A percentile compares a stretch with the other conserved stretches of the same genome.
These are phyloP conservation scores for Scheffersomyces segobiensis DNA, from an alignment of 1,139 yeast genomes.

Conservation along the genomic window DNA sequence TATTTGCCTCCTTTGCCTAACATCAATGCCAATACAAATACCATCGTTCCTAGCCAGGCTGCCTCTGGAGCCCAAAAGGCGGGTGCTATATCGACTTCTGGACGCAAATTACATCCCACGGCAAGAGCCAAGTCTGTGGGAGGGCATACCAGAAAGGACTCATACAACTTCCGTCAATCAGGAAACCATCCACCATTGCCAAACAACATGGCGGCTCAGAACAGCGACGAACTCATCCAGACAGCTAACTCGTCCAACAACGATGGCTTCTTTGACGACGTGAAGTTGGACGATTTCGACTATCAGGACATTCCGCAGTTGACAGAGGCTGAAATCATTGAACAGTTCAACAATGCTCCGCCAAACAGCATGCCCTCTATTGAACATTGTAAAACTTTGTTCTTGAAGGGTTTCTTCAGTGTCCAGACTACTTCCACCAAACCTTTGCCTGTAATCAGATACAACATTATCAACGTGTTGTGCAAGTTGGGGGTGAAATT, in stretches of 20 bases:
- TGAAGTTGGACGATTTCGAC: constrained; percentile 50
- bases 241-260: constrained; percentile 24
- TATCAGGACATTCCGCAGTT: constrained; percentile 40
- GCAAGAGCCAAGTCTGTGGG: constrained; percentile 91
- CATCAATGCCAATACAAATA: constrained; percentile 33
- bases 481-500: constrained; percentile 76
- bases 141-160: constrained; percentile 66
- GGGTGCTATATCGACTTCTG: constrained; percentile 4
- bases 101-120: constrained; percentile 60
- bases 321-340: constrained; percentile 64
- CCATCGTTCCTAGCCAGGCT: constrained; percentile 6
- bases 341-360: constrained; percentile 68
- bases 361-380: constrained; percentile 89
- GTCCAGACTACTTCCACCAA: constrained; percentile 96
- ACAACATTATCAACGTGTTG: constrained; percentile 78
- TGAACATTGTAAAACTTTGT: constrained; percentile 87
- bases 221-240: constrained; percentile 41
- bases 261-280: constrained; percentile 69
- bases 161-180: constrained; percentile 31
- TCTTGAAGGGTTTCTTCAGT: constrained; percentile 90
- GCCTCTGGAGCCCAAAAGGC: neutral
- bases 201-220: constrained; percentile 41
- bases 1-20: constrained; percentile 52
- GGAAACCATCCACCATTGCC: constrained; percentile 55
- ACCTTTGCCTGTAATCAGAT: constrained; percentile 84